phyloP scores from a whole-genome alignment of 1,284 basidiomycete genomes.

The Leccinum fuscescens region DNA sequence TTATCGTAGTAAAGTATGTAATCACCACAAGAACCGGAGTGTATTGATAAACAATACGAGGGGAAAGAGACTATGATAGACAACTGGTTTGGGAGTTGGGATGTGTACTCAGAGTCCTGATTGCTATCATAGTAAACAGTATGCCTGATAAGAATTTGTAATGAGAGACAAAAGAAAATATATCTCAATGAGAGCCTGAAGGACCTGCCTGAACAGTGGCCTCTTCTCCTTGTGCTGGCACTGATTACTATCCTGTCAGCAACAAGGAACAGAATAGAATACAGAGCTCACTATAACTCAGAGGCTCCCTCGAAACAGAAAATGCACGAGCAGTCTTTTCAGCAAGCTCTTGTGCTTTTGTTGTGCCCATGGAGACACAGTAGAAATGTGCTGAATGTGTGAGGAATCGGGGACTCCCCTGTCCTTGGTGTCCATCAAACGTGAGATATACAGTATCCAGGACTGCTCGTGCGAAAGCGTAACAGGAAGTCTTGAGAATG shows the following conservation, averaged over 20 bases:
- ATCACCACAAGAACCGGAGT: no score
- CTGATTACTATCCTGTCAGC: neutral
- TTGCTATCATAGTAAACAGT: no score
- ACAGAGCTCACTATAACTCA: neutral
- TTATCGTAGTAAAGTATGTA: no score
- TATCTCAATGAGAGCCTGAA: neutral
- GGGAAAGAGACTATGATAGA: no score
- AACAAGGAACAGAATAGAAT: neutral
- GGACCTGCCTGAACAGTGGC: neutral
- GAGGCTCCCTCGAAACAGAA: neutral
- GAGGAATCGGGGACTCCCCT: neutral
- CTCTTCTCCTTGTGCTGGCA: neutral
- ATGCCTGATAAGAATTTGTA: no score
- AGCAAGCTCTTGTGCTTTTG: neutral
- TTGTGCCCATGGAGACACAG: neutral
- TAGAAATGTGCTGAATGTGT: neutral
- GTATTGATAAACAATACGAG: no score
- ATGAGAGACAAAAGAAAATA: no score
- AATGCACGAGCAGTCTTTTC: neutral
- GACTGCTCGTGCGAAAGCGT: neutral
- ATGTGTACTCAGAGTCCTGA: no score
- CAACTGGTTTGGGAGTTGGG: no score
- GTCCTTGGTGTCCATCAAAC: neutral
- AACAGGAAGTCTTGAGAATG: neutral
- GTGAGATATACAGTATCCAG: neutral